phyloP scores from a whole-genome alignment of 1,284 basidiomycete species.

The Fistulinella cinereoalba region DNA sequence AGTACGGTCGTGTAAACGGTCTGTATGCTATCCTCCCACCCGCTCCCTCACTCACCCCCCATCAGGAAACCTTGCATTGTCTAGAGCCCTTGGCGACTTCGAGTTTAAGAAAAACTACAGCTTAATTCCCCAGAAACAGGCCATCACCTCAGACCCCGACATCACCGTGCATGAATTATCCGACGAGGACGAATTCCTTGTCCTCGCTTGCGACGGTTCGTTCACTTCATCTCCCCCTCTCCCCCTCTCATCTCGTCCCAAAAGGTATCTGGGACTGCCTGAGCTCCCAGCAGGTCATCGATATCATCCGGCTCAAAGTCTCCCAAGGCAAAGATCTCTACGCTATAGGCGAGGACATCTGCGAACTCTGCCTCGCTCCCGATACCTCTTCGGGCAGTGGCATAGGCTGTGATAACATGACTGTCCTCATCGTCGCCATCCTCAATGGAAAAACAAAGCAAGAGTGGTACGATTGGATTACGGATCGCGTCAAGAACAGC shows the following conservation, averaged over 20 bases:
- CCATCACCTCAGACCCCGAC: slow-evolving; percentile 96
- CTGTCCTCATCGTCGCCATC: slow-evolving; percentile 87
- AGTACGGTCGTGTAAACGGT: slow-evolving; percentile 98
- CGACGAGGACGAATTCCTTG: slow-evolving; percentile 93
- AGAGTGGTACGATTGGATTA: slow-evolving; percentile 94
- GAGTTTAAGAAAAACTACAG: slow-evolving; percentile 96
- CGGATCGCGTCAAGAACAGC: slow-evolving; percentile 75
- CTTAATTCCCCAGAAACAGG: slow-evolving; percentile 84
- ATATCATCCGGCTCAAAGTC: slow-evolving; percentile 84
- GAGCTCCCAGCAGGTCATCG: slow-evolving; percentile 89
- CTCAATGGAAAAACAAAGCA: slow-evolving; percentile 84
- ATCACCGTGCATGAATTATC: slow-evolving; percentile 79
- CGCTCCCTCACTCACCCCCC: neutral
- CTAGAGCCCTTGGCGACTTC: slow-evolving; percentile 95
- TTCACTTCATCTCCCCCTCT: neutral
- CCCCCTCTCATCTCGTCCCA: slow-evolving; percentile 8
- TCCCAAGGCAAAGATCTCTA: slow-evolving; percentile 77
- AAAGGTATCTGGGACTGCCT: slow-evolving; percentile 98
- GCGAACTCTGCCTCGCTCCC: slow-evolving; percentile 92
- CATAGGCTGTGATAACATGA: slow-evolving; percentile 99
- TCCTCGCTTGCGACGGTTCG: slow-evolving; percentile 95
- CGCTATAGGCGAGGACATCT: slow-evolving; percentile 88
- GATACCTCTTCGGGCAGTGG: slow-evolving; percentile 89
- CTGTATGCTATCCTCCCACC: slow-evolving; percentile 24
- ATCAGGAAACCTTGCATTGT: slow-evolving; percentile 91